Percentiles rank a stretch among this genome's conserved stretches.
phyloP scores from a whole-genome alignment of 768 basidiomycete species.

The Auricularia sp. region DNA sequence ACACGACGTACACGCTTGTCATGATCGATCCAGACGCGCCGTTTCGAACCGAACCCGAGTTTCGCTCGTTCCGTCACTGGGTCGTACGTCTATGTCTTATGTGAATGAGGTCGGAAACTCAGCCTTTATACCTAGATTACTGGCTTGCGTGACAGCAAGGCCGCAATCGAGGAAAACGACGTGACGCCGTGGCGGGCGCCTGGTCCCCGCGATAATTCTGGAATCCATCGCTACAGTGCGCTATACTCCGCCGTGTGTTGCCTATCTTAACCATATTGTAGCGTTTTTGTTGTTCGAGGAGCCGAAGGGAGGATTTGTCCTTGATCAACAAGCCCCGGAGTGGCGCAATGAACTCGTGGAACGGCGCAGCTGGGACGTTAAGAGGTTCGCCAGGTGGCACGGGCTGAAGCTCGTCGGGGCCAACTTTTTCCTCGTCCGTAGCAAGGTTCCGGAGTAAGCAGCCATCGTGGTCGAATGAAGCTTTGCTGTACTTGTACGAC shows the following conservation, averaged over 20 bases:
- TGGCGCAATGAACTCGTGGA: conserved; percentile 33
- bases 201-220: conserved; percentile 43
- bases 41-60: conserved; percentile 37
- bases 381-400: conserved; percentile 40
- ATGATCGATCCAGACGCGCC: conserved; percentile 56
- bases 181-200: conserved; percentile 48
- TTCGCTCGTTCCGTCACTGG: conserved; percentile 48
- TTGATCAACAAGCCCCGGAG: conserved; percentile 40
- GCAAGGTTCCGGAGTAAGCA: background rate
- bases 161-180: background rate
- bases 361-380: conserved; percentile 46
- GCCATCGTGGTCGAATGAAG: no score
- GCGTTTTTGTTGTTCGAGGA: conserved; percentile 57
- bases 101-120: background rate
- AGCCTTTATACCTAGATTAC: background rate
- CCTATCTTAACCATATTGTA: conserved; percentile 6
- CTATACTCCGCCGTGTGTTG: conserved; percentile 7
- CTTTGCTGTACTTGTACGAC: no score
- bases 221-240: conserved; percentile 50
- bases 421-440: conserved; percentile 41
- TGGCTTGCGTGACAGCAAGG: background rate
- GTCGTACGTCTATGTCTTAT: conserved; percentile 24
- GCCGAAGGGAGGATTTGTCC: conserved; percentile 30
- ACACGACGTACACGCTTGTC: conserved; percentile 38
- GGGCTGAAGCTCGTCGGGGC: conserved; percentile 49